phyloP scores from a whole-genome alignment of 1,139 yeast species.

The Pichia sp. region DNA sequence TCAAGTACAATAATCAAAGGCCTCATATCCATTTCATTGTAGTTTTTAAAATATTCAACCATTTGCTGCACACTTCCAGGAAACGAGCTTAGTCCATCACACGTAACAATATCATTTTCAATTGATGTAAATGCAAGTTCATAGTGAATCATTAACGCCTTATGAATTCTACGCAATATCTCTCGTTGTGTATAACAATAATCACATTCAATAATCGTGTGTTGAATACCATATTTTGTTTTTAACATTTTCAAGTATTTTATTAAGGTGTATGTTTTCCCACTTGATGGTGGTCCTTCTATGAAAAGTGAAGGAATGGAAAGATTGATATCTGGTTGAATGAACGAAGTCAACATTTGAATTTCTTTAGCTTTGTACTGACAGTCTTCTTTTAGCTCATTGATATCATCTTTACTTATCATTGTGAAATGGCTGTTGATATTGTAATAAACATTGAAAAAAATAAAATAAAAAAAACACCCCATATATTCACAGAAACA shows the following conservation, averaged over 20 bases:
- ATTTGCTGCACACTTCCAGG: slow-evolving; percentile 23
- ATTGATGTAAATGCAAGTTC: slow-evolving; percentile 10
- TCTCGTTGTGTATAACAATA: slow-evolving; percentile 20
- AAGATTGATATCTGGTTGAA: slow-evolving; percentile 19
- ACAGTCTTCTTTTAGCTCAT: slow-evolving; percentile 9
- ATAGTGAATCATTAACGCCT: slow-evolving; percentile 13
- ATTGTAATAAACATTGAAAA: too few species aligned
- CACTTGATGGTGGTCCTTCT: slow-evolving; percentile 29
- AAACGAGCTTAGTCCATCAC: slow-evolving; percentile 24
- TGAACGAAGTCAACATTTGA: slow-evolving; percentile 16
- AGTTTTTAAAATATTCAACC: background rate
- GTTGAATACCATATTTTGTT: slow-evolving; percentile 4
- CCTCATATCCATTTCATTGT: background rate
- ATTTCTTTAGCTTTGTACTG: slow-evolving; percentile 17
- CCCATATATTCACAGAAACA: too few species aligned
- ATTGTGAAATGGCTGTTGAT: slow-evolving; percentile 3
- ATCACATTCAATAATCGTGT: slow-evolving; percentile 25
- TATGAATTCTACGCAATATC: slow-evolving; percentile 22
- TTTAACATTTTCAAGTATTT: slow-evolving; percentile 15
- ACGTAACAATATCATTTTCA: slow-evolving; percentile 13
- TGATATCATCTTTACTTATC: slow-evolving; percentile 5
- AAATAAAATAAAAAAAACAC: too few species aligned
- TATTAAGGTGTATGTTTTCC: slow-evolving; percentile 25
- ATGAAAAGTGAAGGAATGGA: slow-evolving; percentile 22
- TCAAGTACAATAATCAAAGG: slow-evolving; percentile 26